Base-by-base conservation (phyloP, 2,329 filamentous ascomycete genomes). In the Nemania sp. region DNA sequence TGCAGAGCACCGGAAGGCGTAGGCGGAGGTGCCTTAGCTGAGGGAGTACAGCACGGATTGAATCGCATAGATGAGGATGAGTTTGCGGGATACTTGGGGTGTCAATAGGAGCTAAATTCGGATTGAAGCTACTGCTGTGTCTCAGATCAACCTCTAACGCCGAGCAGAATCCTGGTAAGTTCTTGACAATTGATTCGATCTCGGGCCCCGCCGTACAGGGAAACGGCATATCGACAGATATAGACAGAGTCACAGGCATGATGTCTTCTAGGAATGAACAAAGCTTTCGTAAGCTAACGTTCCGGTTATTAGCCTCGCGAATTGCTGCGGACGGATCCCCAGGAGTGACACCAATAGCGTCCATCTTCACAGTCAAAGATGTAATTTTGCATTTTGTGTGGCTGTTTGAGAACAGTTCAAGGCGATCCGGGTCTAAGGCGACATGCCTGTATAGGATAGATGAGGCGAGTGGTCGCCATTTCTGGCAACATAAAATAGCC, bases 1-100 rank as follows among this genome's bases (percentile, higher is more conserved):
- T 17, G 41, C 56, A 59, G 22, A 56, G 42, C 14, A 30, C 5
- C 19, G 52, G 56, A 40, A 59, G 52, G 26, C 52, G 52, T 19
- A 42, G n/a, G 39, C 46, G 37, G 9, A 49, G 37, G 14, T 49
- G 46, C n/a, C 34, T 7, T 24, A 59, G 49, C 14, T 3, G 49
- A 43, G 56, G 52, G 28, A 59, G 48, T 15, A 30, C 20, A 37
- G 34, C 24, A 41, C 49, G 52, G 22, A 59, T 51, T 11, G 56
- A 50, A 26, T 49, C 39, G 39, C 47, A 49, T 11, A 49, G 22
- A 36, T 49, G 30, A 11, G 20, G 22, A 15, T 26, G 30, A 15
- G 11, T 3, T 19, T 20, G 22, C 30, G 3, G 39, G n/a, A n/a
- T n/a, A n/a, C n/a, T n/a, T n/a, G n/a, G n/a, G n/a, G n/a, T n/a